These are phyloP conservation scores for Deinandra increscens DNA, from an alignment of 129 eudicot genomes.

Conservation along the genomic window DNA sequence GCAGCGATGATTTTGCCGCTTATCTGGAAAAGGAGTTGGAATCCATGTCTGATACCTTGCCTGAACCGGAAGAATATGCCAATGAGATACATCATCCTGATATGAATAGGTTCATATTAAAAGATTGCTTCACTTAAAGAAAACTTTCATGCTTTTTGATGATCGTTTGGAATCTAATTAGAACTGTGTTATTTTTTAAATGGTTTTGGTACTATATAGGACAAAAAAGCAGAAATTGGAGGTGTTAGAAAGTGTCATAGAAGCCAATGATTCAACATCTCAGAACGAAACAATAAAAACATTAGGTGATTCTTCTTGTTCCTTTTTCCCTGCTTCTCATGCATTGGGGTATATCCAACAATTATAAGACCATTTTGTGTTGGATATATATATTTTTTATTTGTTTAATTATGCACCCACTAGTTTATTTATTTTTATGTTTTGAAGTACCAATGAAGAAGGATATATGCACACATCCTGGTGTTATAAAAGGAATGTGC, in stretches of 20 bases:
- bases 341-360: background rate
- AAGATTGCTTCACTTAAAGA: background rate
- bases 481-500: constrained; percentile 63
- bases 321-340: background rate
- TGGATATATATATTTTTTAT: background rate
- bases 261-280: constrained; percentile 29
- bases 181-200: too few species aligned
- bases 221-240: constrained; percentile 60
- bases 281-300: constrained; percentile 23
- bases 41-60: constrained; percentile 39
- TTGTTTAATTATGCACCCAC: background rate
- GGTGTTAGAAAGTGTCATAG: constrained; percentile 27
- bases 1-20: constrained; percentile 55
- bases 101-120: constrained; percentile 22
- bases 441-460: constrained; percentile 45
- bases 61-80: constrained; percentile 35
- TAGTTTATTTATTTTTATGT: constrained; percentile 15
- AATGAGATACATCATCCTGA: constrained; percentile 25
- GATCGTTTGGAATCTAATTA: too few species aligned
- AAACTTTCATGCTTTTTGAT: background rate
- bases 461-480: constrained; percentile 67
- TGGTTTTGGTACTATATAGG: constrained; percentile 27
- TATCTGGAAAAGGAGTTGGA: constrained; percentile 52
- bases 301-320: constrained; percentile 31
- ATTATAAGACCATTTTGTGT: background rate